Evolutionary conservation across 257 asterid genomes (phyloP), one percentile per base, ranked within the genome.

Genomic region (Solanum ossicruentum): DNA sequence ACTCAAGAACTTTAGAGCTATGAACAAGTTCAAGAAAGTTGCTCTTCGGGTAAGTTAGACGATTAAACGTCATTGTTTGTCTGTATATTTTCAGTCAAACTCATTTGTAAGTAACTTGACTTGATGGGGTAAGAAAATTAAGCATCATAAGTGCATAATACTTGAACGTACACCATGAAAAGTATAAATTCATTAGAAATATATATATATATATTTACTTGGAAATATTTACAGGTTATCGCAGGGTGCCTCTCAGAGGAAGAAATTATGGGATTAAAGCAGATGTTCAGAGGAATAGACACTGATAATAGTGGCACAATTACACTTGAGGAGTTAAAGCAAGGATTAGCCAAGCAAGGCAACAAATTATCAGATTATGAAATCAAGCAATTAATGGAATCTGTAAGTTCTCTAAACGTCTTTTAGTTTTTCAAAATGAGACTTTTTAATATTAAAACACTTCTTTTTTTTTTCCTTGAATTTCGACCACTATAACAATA

Each of bases 221-320:
- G 85, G 83, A 83, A 69, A 82, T 56, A 80, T 3, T 71, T 70
- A 36, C 63, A 91, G 95, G 94, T 91, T 8, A 91, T 91, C 4
- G 93, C 94, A 12, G 94, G 95, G 17, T 92, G 95, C 86, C 81
- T 92, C 60, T 92, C 96, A 1, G 93, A 93, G 85, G 96, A 93
- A 87, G 94, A 93, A 86, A 91, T 91, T 81, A 89, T 87, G 90
- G 94, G 96, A 60, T 77, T 91, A 89, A 93, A 93, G 83, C 88
- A 91, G 84, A 90, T 91, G 96, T 93, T 93, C 92, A 93, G 87
- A 84, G 92, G 92, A 77, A 92, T 92, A 91, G 96, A 92, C 26
- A 81, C 90, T 10, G 96, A 92, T 81, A 89, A 87, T 87, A 92
- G 94, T 51, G 93, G 96, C 79, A 92, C 96, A 43, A 92, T 91